Percentiles rank a stretch among this genome's conserved stretches.
Conservation (phyloP, 2,329 filamentous ascomycete genomes). For the Ceratocystiopsis sp. region DNA sequence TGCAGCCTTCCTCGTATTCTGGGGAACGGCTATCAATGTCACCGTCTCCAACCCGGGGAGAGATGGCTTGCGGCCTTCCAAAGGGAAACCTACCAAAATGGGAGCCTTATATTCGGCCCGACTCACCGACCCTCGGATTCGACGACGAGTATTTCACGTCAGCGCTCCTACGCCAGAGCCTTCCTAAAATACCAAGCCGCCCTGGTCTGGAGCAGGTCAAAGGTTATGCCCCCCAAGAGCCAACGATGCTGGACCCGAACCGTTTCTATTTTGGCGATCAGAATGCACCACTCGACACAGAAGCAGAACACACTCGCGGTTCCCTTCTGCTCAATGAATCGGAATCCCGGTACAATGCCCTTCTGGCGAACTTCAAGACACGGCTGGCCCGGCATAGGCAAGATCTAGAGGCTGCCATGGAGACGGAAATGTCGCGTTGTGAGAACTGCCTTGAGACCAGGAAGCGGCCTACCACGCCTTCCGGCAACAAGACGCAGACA, state of each 20-base stretch:
- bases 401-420: constrained; percentile 25
- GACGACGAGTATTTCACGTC: constrained; percentile 24
- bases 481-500: constrained; percentile 19
- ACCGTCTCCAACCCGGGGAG: constrained; percentile 19
- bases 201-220: constrained; percentile 6
- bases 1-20: no score
- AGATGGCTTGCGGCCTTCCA: constrained; percentile 25
- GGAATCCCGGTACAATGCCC: constrained; percentile 30
- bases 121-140: constrained; percentile 42
- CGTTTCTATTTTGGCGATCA: no score
- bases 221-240: constrained; percentile 4
- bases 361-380: constrained; percentile 28
- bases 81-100: constrained; percentile 17
- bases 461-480: constrained; percentile 8
- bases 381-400: constrained; percentile 32
- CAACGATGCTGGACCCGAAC: no score
- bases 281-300: no score
- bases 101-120: constrained; percentile 36
- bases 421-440: constrained; percentile 9
- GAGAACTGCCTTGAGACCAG: not conserved
- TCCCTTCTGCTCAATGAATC: constrained; percentile 24
- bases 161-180: constrained; percentile 11
- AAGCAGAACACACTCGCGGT: not conserved
- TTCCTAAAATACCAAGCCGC: constrained; percentile 13
- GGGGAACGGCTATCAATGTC: no score